Percentiles rank a stretch among this genome's conserved stretches.
Conservation (phyloP, 805 yeast genomes). For the Scheffersomyces lignosus region DNA sequence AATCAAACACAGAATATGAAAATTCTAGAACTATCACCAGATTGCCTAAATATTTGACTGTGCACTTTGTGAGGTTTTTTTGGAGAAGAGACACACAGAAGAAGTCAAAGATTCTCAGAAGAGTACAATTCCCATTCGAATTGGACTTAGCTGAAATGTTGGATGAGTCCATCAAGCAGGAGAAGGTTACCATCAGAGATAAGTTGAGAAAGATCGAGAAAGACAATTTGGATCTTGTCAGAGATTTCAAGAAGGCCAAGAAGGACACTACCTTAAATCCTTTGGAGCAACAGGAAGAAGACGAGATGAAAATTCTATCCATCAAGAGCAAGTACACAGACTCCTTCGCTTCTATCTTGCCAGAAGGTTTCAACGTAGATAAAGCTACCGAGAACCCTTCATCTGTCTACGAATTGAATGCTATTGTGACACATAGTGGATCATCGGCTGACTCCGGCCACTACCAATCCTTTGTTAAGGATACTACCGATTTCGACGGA, state of each 20-base stretch:
- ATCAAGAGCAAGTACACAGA: constrained; percentile 52
- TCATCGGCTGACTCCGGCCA: constrained; percentile 97
- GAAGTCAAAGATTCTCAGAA: constrained; percentile 91
- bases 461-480: constrained; percentile 86
- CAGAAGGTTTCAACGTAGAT: constrained; percentile 27
- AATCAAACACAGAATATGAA: constrained; percentile 68
- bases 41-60: constrained; percentile 83
- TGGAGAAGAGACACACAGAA: constrained; percentile 92
- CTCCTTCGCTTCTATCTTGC: constrained; percentile 44
- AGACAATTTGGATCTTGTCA: constrained; percentile 65
- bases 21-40: constrained; percentile 62
- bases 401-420: constrained; percentile 78
- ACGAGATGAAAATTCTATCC: constrained; percentile 48
- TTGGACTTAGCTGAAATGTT: constrained; percentile 84
- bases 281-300: constrained; percentile 56
- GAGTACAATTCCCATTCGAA: constrained; percentile 93
- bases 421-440: constrained; percentile 91
- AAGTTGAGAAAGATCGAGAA: constrained; percentile 74
- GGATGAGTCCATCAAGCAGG: constrained; percentile 69
- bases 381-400: constrained; percentile 76
- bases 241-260: constrained; percentile 68
- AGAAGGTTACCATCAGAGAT: constrained; percentile 73
- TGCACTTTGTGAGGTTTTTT: constrained; percentile 91
- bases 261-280: constrained; percentile 43
- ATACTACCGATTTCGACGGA: constrained; percentile 60